Conservation (phyloP, 495 filamentous ascomycete genomes). For the Achaetomiella virescens region DNA sequence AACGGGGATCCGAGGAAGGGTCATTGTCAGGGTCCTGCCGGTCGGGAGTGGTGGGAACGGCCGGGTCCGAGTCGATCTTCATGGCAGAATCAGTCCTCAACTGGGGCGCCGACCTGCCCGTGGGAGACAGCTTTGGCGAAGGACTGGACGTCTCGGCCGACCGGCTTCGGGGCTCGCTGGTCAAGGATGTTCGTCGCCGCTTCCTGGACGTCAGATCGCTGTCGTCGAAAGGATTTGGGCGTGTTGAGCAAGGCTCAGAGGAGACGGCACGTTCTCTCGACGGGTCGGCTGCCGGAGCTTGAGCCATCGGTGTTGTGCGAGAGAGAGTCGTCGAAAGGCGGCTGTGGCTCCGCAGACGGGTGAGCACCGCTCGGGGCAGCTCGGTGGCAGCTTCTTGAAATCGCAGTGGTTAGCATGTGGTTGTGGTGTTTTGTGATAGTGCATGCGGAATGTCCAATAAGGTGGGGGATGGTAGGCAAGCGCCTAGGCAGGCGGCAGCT, state of each 20-base stretch:
- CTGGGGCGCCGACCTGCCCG: slow-evolving; percentile 18
- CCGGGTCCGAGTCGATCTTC: slow-evolving; percentile 37
- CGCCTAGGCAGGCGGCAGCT: neutral
- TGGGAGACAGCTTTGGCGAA: slow-evolving; percentile 19
- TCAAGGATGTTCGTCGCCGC: slow-evolving; percentile 43
- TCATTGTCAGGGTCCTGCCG: slow-evolving; percentile 19
- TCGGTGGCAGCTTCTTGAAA: slow-evolving; percentile 30
- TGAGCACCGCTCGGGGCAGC: slow-evolving; percentile 32
- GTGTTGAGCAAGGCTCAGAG: slow-evolving; percentile 54
- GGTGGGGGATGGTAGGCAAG: slow-evolving; percentile 4
- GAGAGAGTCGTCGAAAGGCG: slow-evolving; percentile 17
- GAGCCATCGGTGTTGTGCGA: slow-evolving; percentile 47
- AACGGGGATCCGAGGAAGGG: slow-evolving; percentile 31
- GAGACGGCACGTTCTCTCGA: slow-evolving; percentile 52
- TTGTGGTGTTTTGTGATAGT: slow-evolving; percentile 11
- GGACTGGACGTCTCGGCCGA: slow-evolving; percentile 36
- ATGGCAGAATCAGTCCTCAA: slow-evolving; percentile 31
- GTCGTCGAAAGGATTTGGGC: slow-evolving; percentile 52
- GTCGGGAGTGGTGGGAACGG: slow-evolving; percentile 37
- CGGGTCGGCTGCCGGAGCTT: slow-evolving; percentile 43
- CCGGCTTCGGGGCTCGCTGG: slow-evolving; percentile 35
- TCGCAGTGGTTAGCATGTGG: slow-evolving; percentile 31
- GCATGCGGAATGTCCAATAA: slow-evolving; percentile 8
- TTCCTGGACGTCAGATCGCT: slow-evolving; percentile 46
- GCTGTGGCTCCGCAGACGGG: slow-evolving; percentile 24